Conservation (phyloP, 805 yeast genomes). For the Candida oleophila region DNA sequence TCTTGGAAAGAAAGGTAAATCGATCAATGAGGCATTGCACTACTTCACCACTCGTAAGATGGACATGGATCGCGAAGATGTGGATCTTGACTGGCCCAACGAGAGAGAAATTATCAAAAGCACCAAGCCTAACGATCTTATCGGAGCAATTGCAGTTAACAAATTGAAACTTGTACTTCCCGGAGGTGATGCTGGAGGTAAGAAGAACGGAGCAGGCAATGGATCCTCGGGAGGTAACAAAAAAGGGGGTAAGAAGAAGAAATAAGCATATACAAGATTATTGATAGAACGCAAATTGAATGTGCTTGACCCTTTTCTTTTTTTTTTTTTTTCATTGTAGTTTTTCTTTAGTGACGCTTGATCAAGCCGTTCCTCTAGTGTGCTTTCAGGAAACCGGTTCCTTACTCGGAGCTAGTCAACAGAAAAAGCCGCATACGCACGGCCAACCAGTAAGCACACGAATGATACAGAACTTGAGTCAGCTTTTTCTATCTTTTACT, state of each 20-base stretch:
- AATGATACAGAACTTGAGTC: no score
- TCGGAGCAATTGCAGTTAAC: conserved; percentile 66
- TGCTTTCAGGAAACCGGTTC: no score
- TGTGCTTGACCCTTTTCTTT: background rate
- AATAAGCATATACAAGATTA: background rate
- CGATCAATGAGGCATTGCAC: conserved; percentile 65
- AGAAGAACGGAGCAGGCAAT: conserved; percentile 10
- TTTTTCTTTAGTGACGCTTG: no score
- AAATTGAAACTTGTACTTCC: conserved; percentile 68
- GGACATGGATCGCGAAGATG: conserved; percentile 43
- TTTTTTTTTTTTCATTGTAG: no score
- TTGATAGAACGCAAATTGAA: background rate
- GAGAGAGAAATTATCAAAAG: conserved; percentile 58
- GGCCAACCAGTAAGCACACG: no score
- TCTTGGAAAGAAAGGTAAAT: conserved; percentile 82
- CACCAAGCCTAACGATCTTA: conserved; percentile 63
- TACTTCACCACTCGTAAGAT: conserved; percentile 51
- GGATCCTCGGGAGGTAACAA: conserved; percentile 9
- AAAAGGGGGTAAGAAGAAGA: conserved; percentile 12
- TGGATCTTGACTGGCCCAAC: conserved; percentile 67
- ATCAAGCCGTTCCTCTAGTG: no score
- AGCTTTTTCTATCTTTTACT: no score
- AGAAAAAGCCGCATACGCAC: no score
- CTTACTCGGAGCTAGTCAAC: no score
- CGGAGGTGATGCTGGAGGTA: conserved; percentile 31